These are phyloP conservation scores for Malus orientalis DNA, from an alignment of 306 rosid genomes.

Conservation along the genomic window DNA sequence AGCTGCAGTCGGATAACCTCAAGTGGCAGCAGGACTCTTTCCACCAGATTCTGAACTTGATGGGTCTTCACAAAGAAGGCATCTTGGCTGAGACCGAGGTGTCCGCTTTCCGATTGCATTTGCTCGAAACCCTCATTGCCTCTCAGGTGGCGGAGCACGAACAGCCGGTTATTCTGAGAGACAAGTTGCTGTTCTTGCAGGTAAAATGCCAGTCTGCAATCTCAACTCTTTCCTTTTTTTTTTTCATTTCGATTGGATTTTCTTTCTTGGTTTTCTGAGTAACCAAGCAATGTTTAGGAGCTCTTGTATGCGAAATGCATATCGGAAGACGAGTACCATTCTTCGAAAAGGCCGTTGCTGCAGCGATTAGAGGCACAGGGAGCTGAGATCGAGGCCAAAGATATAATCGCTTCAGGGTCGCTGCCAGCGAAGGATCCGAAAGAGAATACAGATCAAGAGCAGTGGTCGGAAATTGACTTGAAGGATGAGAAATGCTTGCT, in stretches of 20 bases:
- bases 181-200: slow-evolving; percentile 79
- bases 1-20: slow-evolving; percentile 76
- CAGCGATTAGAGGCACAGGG: slow-evolving; percentile 80
- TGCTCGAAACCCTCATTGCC: slow-evolving; percentile 72
- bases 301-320: slow-evolving; percentile 80
- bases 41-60: slow-evolving; percentile 76
- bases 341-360: slow-evolving; percentile 76
- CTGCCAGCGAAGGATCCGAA: slow-evolving; percentile 22
- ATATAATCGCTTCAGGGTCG: slow-evolving; percentile 41
- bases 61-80: slow-evolving; percentile 92
- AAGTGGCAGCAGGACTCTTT: slow-evolving; percentile 98
- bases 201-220: slow-evolving; percentile 18
- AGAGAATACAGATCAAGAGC: slow-evolving; percentile 48
- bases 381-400: slow-evolving; percentile 65
- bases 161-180: slow-evolving; percentile 55
- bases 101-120: slow-evolving; percentile 52
- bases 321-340: slow-evolving; percentile 73
- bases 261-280: not conserved
- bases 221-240: not conserved
- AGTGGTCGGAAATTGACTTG: slow-evolving; percentile 85
- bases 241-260: not conserved
- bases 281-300: slow-evolving; percentile 34
- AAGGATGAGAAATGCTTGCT: slow-evolving; percentile 51
- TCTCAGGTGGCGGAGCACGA: slow-evolving; percentile 55
- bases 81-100: slow-evolving; percentile 65